Evolutionary conservation across 2,329 filamentous ascomycete genomes (phyloP).

Genomic region (Stagonosporopsis vannaccii): DNA sequence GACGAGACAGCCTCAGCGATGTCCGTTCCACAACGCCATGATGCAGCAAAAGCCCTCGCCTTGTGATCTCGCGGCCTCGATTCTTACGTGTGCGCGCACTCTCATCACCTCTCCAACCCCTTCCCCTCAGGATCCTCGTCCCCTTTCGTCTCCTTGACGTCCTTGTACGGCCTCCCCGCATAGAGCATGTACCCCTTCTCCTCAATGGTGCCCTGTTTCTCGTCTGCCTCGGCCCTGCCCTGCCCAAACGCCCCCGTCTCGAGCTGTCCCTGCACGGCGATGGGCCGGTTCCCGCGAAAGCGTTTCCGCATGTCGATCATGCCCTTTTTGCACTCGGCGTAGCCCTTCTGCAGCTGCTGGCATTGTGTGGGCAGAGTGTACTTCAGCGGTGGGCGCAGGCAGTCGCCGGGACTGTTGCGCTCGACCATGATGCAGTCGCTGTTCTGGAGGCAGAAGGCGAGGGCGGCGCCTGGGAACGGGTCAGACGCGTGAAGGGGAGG

Average conservation of each 20-base stretch:
- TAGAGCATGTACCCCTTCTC: slow-evolving; percentile 51
- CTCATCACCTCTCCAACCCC: slow-evolving; percentile 25
- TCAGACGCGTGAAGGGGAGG: background rate
- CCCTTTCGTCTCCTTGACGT: slow-evolving; percentile 38
- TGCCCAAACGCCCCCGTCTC: slow-evolving; percentile 45
- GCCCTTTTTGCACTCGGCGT: slow-evolving; percentile 93
- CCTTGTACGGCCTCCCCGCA: slow-evolving; percentile 43
- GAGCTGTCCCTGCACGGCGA: slow-evolving; percentile 55
- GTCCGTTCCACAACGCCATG: slow-evolving; percentile 19
- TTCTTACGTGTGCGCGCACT: too few relatives aligned
- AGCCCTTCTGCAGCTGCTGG: slow-evolving; percentile 88
- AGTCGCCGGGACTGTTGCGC: slow-evolving; percentile 85
- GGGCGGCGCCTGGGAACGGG: slow-evolving; percentile 74
- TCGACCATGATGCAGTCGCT: slow-evolving; percentile 96
- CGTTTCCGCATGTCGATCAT: slow-evolving; percentile 99
- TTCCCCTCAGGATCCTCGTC: slow-evolving; percentile 38
- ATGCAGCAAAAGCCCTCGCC: slow-evolving; percentile 7
- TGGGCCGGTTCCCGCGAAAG: slow-evolving; percentile 91
- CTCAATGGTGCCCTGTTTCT: slow-evolving; percentile 46
- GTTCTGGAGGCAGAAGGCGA: slow-evolving; percentile 93
- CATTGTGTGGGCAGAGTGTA: slow-evolving; percentile 86
- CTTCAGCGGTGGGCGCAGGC: slow-evolving; percentile 81
- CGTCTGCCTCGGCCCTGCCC: slow-evolving; percentile 38
- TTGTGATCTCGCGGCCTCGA: background rate
- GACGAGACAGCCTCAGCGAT: slow-evolving; percentile 8